These are phyloP conservation scores for Tolypocladium sp. DNA, from an alignment of 2,329 filamentous ascomycete genomes.

Conservation along the genomic window DNA sequence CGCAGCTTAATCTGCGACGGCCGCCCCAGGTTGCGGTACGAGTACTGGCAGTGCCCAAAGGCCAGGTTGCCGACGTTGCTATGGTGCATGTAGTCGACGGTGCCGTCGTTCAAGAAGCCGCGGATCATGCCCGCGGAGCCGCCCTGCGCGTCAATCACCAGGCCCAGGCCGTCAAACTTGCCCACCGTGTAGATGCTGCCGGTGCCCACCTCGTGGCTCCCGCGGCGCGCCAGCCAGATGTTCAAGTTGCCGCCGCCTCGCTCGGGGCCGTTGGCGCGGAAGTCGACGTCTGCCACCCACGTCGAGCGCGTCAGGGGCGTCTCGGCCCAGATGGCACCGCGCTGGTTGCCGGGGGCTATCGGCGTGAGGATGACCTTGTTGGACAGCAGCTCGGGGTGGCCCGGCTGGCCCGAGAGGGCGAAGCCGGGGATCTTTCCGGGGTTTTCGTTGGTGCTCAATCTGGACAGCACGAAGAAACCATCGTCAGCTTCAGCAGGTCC, in stretches of 20 bases:
- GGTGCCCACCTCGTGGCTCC: constrained; percentile 53
- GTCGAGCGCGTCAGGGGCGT: constrained; percentile 49
- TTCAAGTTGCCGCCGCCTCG: constrained; percentile 82
- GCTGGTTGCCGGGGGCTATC: constrained; percentile 73
- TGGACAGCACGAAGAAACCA: background rate
- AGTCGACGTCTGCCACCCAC: constrained; percentile 80
- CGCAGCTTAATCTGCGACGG: constrained; percentile 69
- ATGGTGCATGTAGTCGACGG: constrained; percentile 67
- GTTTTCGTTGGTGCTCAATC: background rate
- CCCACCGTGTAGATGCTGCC: constrained; percentile 77
- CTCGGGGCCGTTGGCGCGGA: constrained; percentile 79
- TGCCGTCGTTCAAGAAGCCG: constrained; percentile 90
- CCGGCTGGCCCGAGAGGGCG: constrained; percentile 43
- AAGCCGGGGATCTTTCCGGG: constrained; percentile 44
- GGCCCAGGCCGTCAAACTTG: constrained; percentile 80
- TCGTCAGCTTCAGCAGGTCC: background rate
- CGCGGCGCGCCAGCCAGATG: constrained; percentile 77
- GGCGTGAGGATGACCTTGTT: constrained; percentile 91
- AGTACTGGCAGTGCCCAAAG: constrained; percentile 86
- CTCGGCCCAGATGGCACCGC: constrained; percentile 76
- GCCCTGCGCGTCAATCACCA: constrained; percentile 79
- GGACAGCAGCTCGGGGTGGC: constrained; percentile 59
- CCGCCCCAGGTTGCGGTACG: constrained; percentile 84
- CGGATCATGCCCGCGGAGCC: constrained; percentile 71
- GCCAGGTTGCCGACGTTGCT: constrained; percentile 73